Conservation (phyloP, 352 stramenopile species). For the Globisporangium iwayamae region DNA sequence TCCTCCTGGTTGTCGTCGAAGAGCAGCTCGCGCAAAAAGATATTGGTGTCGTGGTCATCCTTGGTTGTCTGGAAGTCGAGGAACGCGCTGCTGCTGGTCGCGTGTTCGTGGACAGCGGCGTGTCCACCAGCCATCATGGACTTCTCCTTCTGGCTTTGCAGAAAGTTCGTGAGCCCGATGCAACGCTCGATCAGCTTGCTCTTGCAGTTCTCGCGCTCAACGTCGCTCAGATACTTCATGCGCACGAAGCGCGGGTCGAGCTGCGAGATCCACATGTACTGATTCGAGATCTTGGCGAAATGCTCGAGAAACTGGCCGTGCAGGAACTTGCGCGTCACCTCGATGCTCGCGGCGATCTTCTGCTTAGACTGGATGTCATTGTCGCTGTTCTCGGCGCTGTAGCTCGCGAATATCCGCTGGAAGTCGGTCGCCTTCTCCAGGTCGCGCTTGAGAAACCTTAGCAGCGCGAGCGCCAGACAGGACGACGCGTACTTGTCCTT, state of each 20-base stretch:
- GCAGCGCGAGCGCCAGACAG: constrained; percentile 33
- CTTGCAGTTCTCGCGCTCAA: constrained; percentile 42
- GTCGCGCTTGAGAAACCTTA: constrained; percentile 46
- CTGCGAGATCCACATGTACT: constrained; percentile 49
- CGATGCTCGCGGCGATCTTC: constrained; percentile 28
- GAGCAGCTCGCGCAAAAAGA: constrained; percentile 39
- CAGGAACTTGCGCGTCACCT: constrained; percentile 31
- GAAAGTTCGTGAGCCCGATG: constrained; percentile 34
- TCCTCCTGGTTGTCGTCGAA: constrained; percentile 48
- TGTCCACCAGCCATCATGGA: constrained; percentile 5
- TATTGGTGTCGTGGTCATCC: constrained; percentile 47
- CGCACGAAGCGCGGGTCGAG: constrained; percentile 45
- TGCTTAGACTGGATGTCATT: constrained; percentile 19
- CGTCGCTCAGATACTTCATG: constrained; percentile 45
- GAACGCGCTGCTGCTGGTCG: constrained; percentile 25
- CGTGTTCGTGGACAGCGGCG: constrained; percentile 16
- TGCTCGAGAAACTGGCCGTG: constrained; percentile 33
- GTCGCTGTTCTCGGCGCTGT: constrained; percentile 6
- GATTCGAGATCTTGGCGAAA: constrained; percentile 32
- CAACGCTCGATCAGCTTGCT: constrained; percentile 35
- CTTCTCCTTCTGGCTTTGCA: constrained; percentile 36
- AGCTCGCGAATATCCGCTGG: constrained; percentile 34
- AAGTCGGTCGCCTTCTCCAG: constrained; percentile 43
- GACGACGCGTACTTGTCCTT: constrained; percentile 44
- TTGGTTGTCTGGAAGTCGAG: constrained; percentile 36